phyloP scores from a whole-genome alignment of 2,329 filamentous ascomycete genomes.

The Tolypocladium cylindrosporum region DNA sequence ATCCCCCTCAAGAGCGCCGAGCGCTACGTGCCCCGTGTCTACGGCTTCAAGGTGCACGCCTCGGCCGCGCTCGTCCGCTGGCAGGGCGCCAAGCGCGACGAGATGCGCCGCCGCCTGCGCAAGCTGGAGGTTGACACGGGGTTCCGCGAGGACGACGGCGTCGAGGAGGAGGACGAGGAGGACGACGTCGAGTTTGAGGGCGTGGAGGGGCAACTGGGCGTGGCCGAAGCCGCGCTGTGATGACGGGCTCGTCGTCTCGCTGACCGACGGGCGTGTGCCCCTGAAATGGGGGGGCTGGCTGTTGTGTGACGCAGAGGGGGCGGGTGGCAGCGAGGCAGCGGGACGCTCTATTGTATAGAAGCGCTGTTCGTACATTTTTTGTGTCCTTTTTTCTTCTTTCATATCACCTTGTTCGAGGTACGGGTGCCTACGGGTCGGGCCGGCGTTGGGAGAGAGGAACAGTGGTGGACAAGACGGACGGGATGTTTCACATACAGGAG shows the following conservation, averaged over 20 bases:
- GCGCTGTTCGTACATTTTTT: not conserved
- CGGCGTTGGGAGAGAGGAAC: constrained; percentile 2
- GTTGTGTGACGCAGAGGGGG: not conserved
- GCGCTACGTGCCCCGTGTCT: constrained; percentile 82
- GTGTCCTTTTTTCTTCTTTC: not conserved
- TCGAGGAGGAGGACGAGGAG: constrained; percentile 46
- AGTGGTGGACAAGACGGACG: not conserved
- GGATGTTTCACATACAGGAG: not conserved
- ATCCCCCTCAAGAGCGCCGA: constrained; percentile 77
- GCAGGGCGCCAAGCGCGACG: constrained; percentile 73
- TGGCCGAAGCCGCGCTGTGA: constrained; percentile 14
- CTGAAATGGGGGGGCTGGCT: not conserved
- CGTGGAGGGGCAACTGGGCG: constrained; percentile 19
- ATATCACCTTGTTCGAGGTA: not conserved
- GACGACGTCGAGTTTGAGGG: constrained; percentile 33
- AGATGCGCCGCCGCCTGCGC: constrained; percentile 68
- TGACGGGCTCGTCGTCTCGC: not conserved
- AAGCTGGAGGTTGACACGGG: constrained; percentile 66
- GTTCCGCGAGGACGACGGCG: constrained; percentile 61
- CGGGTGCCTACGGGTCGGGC: not conserved
- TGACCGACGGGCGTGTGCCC: not conserved
- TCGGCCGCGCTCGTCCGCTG: constrained; percentile 80
- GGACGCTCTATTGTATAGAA: not conserved
- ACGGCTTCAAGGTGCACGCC: constrained; percentile 92
- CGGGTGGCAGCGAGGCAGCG: not conserved